phyloP scores from a whole-genome alignment of 805 yeast species.

The Barnettozyma wickerhamii region DNA sequence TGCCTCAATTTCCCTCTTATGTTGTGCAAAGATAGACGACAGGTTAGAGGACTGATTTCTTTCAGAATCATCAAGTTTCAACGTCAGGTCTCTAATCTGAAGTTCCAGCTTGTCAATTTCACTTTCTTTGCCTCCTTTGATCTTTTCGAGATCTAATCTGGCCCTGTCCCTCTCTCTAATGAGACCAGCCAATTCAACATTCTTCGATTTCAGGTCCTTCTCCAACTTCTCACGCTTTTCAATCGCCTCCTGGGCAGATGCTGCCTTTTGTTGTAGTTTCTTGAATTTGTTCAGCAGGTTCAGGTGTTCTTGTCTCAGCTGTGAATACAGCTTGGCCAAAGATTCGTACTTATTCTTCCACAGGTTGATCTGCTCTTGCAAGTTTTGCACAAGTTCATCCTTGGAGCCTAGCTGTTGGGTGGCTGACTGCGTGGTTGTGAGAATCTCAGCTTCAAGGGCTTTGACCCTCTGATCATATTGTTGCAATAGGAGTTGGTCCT shows the following conservation, averaged over 20 bases:
- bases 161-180: constrained; percentile 90
- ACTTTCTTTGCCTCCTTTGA: constrained; percentile 57
- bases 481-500: constrained; percentile 75
- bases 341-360: constrained; percentile 90
- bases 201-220: constrained; percentile 78
- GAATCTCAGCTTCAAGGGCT: constrained; percentile 70
- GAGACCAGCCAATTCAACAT: constrained; percentile 81
- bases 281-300: constrained; percentile 73
- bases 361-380: constrained; percentile 69
- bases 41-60: constrained; percentile 61
- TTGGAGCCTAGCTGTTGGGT: constrained; percentile 70
- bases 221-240: constrained; percentile 79
- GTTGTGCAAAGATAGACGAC: constrained; percentile 53
- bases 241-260: constrained; percentile 85
- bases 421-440: constrained; percentile 56
- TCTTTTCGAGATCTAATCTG: constrained; percentile 70
- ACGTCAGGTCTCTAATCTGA: constrained; percentile 56
- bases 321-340: constrained; percentile 84
- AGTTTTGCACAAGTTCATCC: constrained; percentile 61
- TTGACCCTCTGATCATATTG: constrained; percentile 86
- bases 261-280: constrained; percentile 79
- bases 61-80: constrained; percentile 54
- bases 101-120: constrained; percentile 64
- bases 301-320: constrained; percentile 87
- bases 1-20: constrained; percentile 56